Base-by-base conservation (phyloP, 1,139 yeast genomes). In the Debaryomyces sp. region DNA sequence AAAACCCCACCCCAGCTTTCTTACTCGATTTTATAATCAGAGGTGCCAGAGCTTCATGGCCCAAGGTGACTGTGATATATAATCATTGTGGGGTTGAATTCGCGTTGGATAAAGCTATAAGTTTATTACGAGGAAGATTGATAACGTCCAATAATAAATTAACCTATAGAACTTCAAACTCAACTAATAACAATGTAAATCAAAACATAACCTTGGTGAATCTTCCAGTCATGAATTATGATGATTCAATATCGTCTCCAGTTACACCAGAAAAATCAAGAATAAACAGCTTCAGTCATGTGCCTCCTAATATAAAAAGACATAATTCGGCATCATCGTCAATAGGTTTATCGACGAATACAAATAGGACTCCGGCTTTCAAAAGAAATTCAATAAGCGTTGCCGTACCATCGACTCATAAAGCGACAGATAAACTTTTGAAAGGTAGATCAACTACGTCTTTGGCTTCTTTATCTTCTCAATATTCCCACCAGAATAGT, bases 1-100 rank as follows among this genome's bases (percentile, higher is more conserved):
- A 80, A 26, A 92, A 94, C 60, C 99, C 99, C 1, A 79, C 92
- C 0, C 84, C 87, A 0, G 87, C 82, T 46, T 89, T 87, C 58
- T 68, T 91, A 47, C 66, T 84, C 43, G 86, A 85, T 49, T 86
- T 91, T 49, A 80, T 86, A 6, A 75, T 85, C 39, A 78, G 96
- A 54, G 99, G 98, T 1, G 96, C 96, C 0, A 74, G 89, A 53
- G 94, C 97, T 0, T 85, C 96, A 0, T 94, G 98, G 97, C 96
- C 97, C 0, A 89, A 89, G 60, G 69, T 92, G 3, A 82, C 96
- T 1, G 78, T 91, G 35, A 89, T 92, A 44, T 80, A 85, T 54
- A 92, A 92, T 63, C 97, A 90, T 61, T 90, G 97, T 64, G 85
- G 94, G 0, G 84, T 91, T 36, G 99, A 94, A 60, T 86, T 92